phyloP scores from a whole-genome alignment of 441 rosid genomes.

The Brassica balearica region DNA sequence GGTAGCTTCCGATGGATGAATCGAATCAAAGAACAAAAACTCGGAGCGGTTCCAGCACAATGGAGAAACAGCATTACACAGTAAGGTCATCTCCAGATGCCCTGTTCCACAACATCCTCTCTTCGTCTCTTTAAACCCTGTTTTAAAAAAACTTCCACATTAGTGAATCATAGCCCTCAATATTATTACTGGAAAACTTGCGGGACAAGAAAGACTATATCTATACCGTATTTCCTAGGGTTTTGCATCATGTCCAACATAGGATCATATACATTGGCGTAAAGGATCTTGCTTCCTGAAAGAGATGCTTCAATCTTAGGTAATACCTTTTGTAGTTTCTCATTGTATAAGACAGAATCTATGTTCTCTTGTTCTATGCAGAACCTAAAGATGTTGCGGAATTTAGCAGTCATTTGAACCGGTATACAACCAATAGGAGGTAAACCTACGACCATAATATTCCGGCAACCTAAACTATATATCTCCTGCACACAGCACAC shows the following conservation, averaged over 20 bases:
- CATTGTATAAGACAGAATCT: constrained; percentile 57
- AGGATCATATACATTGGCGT: constrained; percentile 49
- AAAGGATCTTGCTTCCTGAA: constrained; percentile 47
- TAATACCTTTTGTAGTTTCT: constrained; percentile 53
- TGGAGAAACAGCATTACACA: constrained; percentile 47
- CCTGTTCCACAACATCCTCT: constrained; percentile 57
- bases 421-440: constrained; percentile 72
- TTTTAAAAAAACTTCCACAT: background rate
- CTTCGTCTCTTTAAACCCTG: constrained; percentile 42
- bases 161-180: background rate
- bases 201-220: background rate
- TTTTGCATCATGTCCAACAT: constrained; percentile 50
- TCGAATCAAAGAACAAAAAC: constrained; percentile 57
- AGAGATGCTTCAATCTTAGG: constrained; percentile 43
- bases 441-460: constrained; percentile 50
- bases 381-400: constrained; percentile 20
- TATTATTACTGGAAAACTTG: background rate
- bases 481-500: constrained; percentile 38
- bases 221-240: constrained; percentile 54
- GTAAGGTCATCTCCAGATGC: constrained; percentile 33
- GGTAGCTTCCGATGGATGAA: constrained; percentile 61
- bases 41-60: constrained; percentile 45
- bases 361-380: constrained; percentile 55
- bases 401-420: constrained; percentile 48
- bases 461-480: constrained; percentile 52